These are phyloP conservation scores for Pisolithus microcarpus DNA, from an alignment of 768 basidiomycete species.

Conservation along the genomic window DNA sequence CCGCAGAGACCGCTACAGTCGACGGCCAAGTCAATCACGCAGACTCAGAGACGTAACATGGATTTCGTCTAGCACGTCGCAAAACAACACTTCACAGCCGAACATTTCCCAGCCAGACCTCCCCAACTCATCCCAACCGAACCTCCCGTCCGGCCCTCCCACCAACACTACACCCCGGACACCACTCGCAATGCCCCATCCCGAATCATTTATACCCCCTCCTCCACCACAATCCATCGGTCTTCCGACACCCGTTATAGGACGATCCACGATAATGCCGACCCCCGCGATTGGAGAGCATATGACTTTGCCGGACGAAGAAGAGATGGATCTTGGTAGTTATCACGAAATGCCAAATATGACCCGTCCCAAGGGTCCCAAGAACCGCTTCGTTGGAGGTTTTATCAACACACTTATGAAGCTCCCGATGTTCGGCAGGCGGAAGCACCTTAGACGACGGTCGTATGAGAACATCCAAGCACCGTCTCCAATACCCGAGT, in stretches of 20 bases:
- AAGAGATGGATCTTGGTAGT: constrained; percentile 1
- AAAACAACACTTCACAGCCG: not conserved
- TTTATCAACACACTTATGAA: constrained; percentile 30
- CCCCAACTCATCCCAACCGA: not conserved
- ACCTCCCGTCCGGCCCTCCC: constrained; percentile 4
- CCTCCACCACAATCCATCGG: constrained; percentile 9
- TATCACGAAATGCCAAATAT: not conserved
- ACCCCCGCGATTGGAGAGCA: constrained; percentile 20
- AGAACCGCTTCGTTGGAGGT: constrained; percentile 19
- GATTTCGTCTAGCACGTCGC: constrained; percentile 8
- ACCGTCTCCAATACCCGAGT: not conserved
- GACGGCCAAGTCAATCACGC: constrained; percentile 13
- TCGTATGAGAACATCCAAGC: constrained; percentile 5
- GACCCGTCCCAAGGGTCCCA: constrained; percentile 5
- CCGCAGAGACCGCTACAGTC: constrained; percentile 18
- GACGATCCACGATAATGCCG: constrained; percentile 14
- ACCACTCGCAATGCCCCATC: constrained; percentile 2
- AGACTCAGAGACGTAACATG: constrained; percentile 18
- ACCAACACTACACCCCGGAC: constrained; percentile 5
- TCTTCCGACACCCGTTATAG: constrained; percentile 8
- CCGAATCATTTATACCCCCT: constrained; percentile 3
- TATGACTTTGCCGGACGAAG: constrained; percentile 19
- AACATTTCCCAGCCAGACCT: not conserved
- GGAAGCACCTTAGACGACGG: constrained; percentile 1
- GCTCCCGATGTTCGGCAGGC: constrained; percentile 15